Conservation (phyloP, 495 filamentous ascomycete genomes). For the Tuber borchii region DNA sequence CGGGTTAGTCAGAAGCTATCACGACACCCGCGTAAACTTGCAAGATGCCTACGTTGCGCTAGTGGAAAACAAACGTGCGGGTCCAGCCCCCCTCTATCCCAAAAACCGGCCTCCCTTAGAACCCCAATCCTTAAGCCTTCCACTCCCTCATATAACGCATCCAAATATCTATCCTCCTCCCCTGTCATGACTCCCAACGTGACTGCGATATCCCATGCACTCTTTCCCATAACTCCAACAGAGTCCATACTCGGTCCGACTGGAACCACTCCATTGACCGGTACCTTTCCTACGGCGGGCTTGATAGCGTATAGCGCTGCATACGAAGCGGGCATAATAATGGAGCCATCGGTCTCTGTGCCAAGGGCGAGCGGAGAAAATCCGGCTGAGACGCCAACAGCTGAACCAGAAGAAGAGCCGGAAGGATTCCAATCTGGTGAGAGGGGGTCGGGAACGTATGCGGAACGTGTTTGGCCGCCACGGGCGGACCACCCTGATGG, state of each 20-base stretch:
- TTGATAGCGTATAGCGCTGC: conserved; percentile 48
- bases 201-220: conserved; percentile 38
- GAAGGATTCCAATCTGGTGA: conserved; percentile 44
- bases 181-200: conserved; percentile 38
- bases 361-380: conserved; percentile 47
- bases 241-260: conserved; percentile 41
- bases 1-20: background rate
- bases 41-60: background rate
- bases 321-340: conserved; percentile 44
- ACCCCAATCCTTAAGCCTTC: conserved; percentile 16
- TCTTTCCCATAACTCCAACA: conserved; percentile 44
- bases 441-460: conserved; percentile 45
- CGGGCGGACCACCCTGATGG: conserved; percentile 47
- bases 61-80: background rate
- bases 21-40: background rate
- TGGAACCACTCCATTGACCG: conserved; percentile 41
- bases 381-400: conserved; percentile 47
- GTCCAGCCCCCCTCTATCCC: background rate
- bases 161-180: conserved; percentile 20
- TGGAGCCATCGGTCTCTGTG: conserved; percentile 49
- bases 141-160: conserved; percentile 28
- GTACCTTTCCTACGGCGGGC: conserved; percentile 39
- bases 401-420: conserved; percentile 51
- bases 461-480: conserved; percentile 46
- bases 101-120: conserved; percentile 9